Conservation (phyloP, 1,284 basidiomycete genomes). For the Microbotryum lychnidis-dioicae region DNA sequence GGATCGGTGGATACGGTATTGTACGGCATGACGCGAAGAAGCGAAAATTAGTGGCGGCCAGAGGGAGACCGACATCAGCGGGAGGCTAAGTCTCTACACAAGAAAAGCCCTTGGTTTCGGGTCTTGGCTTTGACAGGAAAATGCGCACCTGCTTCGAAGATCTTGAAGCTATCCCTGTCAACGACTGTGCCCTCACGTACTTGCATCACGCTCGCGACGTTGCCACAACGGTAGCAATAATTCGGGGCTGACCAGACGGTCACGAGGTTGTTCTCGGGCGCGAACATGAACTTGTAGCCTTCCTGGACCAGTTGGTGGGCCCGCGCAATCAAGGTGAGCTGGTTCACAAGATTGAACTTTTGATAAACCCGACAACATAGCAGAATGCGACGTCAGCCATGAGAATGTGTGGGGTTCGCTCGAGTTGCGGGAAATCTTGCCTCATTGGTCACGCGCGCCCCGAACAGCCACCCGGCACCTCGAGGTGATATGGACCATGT, state of each 20-base stretch:
- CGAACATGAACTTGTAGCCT: constrained; percentile 83
- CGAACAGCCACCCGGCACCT: constrained; percentile 95
- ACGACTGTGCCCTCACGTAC: constrained; percentile 33
- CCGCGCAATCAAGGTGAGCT: constrained; percentile 71
- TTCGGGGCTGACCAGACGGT: constrained; percentile 99
- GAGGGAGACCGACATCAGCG: too few relatives aligned
- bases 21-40: too few relatives aligned
- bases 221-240: constrained; percentile 67
- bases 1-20: too few relatives aligned
- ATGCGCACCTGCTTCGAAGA: too few relatives aligned
- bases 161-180: too few relatives aligned
- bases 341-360: constrained; percentile 88
- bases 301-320: constrained; percentile 95
- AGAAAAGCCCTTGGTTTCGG: too few relatives aligned
- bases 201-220: constrained; percentile 40
- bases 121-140: too few relatives aligned
- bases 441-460: constrained; percentile 73
- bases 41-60: too few relatives aligned
- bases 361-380: neutral
- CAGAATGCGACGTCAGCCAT: neutral
- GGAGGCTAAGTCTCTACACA: too few relatives aligned
- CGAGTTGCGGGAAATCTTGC: constrained; percentile 43
- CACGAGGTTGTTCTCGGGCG: constrained; percentile 81
- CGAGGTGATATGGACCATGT: constrained; percentile 92
- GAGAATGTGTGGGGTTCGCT: neutral